These are phyloP conservation scores for Rhynchosporium agropyri DNA, from an alignment of 2,329 filamentous ascomycete species.

Conservation along the genomic window DNA sequence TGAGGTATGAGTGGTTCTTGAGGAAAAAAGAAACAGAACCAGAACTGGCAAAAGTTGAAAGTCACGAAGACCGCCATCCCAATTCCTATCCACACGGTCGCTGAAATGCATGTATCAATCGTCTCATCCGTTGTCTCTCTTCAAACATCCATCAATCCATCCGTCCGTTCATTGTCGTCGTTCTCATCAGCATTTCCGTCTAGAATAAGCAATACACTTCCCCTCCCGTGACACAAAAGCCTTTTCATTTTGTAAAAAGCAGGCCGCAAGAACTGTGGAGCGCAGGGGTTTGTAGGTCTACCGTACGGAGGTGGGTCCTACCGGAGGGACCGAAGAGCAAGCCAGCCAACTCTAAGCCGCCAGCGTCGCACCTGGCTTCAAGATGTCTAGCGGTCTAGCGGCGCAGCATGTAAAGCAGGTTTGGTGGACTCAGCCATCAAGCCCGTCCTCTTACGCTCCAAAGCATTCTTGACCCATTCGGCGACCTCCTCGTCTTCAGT, in stretches of 20 bases:
- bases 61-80: not conserved
- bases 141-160: not conserved
- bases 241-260: no score
- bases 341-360: conserved; percentile 15
- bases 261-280: not conserved
- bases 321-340: not conserved
- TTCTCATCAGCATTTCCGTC: not conserved
- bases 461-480: conserved; percentile 75
- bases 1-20: not conserved
- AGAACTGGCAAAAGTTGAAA: not conserved
- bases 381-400: conserved; percentile 63
- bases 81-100: conserved; percentile 12
- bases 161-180: not conserved
- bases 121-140: conserved; percentile 1
- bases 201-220: not conserved
- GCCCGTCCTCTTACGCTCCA: conserved; percentile 67
- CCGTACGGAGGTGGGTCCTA: not conserved
- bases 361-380: conserved; percentile 42
- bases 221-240: no score
- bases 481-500: conserved; percentile 78
- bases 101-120: conserved; percentile 14
- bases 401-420: conserved; percentile 86
- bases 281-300: not conserved
- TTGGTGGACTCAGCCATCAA: conserved; percentile 57
- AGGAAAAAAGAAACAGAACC: not conserved